These are phyloP conservation scores for Meira nashicola DNA, from an alignment of 1,284 basidiomycete species.

Conservation along the genomic window DNA sequence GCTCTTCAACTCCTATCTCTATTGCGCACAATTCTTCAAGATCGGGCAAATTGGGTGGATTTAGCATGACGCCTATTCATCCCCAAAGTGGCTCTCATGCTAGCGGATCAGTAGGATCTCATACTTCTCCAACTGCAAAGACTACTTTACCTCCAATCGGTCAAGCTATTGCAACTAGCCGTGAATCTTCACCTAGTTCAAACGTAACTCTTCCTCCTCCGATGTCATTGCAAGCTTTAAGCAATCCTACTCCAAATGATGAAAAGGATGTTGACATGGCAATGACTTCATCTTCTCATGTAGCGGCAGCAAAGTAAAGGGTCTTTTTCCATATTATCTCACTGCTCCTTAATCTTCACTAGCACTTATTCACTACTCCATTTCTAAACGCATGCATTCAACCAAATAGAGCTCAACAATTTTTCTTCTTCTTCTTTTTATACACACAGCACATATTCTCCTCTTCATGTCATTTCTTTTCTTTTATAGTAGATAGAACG, in stretches of 20 bases:
- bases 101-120: not conserved
- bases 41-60: conserved; percentile 5
- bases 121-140: not conserved
- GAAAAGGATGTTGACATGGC: conserved; percentile 3
- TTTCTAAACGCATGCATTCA: too few species aligned
- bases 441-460: not conserved
- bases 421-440: not conserved
- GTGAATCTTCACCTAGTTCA: conserved; percentile 6
- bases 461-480: not conserved
- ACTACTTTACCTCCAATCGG: conserved; percentile 7
- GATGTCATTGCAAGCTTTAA: conserved; percentile 9
- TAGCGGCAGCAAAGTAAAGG: too few species aligned
- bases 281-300: too few species aligned
- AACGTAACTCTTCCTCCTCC: conserved; percentile 10
- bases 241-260: conserved; percentile 1
- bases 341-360: too few species aligned
- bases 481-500: not conserved
- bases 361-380: too few species aligned
- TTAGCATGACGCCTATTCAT: conserved; percentile 28
- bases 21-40: conserved; percentile 8
- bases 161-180: conserved; percentile 7
- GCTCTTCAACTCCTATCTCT: conserved; percentile 31
- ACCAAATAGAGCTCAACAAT: not conserved
- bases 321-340: too few species aligned
- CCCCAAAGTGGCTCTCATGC: not conserved